Base-by-base conservation (phyloP, 2,329 filamentous ascomycete genomes). In the Curvularia hawaiiensis region DNA sequence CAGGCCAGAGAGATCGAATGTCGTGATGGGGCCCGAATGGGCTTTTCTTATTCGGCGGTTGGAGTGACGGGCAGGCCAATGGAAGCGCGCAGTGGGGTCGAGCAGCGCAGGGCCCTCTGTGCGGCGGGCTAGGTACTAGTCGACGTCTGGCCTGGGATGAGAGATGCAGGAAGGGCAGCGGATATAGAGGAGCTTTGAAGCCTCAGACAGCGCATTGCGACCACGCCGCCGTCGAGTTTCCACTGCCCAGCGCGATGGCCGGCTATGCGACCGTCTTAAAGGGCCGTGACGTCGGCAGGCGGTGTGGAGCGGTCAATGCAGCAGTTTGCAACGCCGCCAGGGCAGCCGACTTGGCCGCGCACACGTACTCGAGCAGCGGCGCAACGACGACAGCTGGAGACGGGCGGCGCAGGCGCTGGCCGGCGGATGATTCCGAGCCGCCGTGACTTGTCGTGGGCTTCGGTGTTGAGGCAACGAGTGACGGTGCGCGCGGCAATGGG, bases 241-340 rank as follows among this genome's bases (percentile, higher is more conserved):
- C 52, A 58, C 38, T 57, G 63, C 56, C 61, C 66, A 59, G 60
- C 64, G 68, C 66, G 69, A 18, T n/a, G 44, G 14, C 65, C 67
- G 65, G 66, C 64, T 52, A 60, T 64, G 69, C 65, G 67, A 74
- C 64, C 71, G 67, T 65, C 65, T 69, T 72, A 72, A 69, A 68
- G 41, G 55, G 62, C 64, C 61, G 66, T 65, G 66, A 73, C 65
- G 71, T 67, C 56, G 64, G 66, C 69, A 75, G 74, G 75, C 74
- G 74, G 75, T 76, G 75, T 72, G 65, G 61, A 61, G 64, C 64
- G 72, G 74, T 75, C 72, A 74, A 68, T 75, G 74, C 74, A 68
- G 69, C 62, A 69, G 63, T 71, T 68, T 66, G 60, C 58, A 50
- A 63, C 57, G 64, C 52, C 54, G 64, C 52, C 70, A 68, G 69